A percentile compares a stretch with the other conserved stretches of the same genome.
These are phyloP conservation scores for Fusarium sublunatum DNA, from an alignment of 2,329 filamentous ascomycete genomes.

Conservation along the genomic window DNA sequence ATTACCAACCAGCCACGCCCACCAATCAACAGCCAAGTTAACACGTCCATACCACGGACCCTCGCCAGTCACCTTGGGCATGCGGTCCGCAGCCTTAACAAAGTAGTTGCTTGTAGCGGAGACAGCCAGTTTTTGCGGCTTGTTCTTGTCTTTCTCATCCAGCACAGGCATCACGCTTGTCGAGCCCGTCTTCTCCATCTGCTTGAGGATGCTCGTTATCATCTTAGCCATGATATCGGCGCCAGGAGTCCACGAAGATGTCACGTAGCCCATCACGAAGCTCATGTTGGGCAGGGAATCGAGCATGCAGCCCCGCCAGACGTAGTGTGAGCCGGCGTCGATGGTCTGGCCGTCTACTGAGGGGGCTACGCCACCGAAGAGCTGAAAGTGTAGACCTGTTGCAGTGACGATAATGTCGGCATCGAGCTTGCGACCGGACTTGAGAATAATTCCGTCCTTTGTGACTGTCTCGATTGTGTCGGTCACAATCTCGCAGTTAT, in stretches of 20 bases:
- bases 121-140: constrained; percentile 45
- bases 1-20: constrained; percentile 47
- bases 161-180: constrained; percentile 60
- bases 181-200: constrained; percentile 62
- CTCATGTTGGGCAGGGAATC: constrained; percentile 73
- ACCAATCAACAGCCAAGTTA: constrained; percentile 47
- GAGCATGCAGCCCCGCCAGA: constrained; percentile 74
- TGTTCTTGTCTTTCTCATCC: constrained; percentile 31
- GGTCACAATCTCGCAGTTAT: constrained; percentile 62
- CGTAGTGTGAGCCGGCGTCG: constrained; percentile 61
- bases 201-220: constrained; percentile 62
- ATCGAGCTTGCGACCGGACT: constrained; percentile 61
- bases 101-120: constrained; percentile 51
- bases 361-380: constrained; percentile 65
- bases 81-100: constrained; percentile 50
- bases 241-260: constrained; percentile 75
- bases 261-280: constrained; percentile 72
- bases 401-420: constrained; percentile 77
- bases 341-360: constrained; percentile 65
- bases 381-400: constrained; percentile 70
- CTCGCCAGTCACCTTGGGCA: constrained; percentile 52
- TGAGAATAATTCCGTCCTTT: constrained; percentile 58
- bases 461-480: constrained; percentile 65
- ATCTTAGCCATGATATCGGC: constrained; percentile 64
- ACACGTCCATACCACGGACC: constrained; percentile 53